These are phyloP conservation scores for Tulasnella sp. DNA, from an alignment of 768 basidiomycete genomes.

Conservation along the genomic window DNA sequence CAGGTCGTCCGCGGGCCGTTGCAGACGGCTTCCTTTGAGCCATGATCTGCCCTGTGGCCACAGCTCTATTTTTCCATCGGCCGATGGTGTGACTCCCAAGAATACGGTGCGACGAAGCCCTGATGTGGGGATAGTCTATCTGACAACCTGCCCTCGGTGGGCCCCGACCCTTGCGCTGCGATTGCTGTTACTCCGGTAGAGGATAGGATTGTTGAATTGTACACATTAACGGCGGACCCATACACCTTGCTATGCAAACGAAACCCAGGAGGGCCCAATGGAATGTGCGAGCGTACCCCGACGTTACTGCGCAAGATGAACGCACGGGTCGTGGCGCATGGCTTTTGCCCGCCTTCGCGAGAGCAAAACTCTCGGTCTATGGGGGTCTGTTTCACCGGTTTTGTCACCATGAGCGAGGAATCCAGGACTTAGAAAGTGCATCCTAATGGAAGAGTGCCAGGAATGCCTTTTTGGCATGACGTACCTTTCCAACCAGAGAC, in stretches of 20 bases:
- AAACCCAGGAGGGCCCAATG: not conserved
- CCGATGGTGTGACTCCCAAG: conserved; percentile 5
- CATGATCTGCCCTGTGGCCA: not conserved
- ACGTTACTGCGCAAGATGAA: conserved; percentile 11
- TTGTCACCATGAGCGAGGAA: not conserved
- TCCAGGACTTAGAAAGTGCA: not conserved
- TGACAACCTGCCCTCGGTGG: conserved; percentile 2
- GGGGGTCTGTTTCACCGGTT: not conserved
- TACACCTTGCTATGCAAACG: not conserved
- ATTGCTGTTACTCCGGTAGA: not conserved
- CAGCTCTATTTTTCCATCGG: conserved; percentile 12
- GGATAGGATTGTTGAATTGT: conserved; percentile 1
- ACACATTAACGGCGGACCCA: not conserved
- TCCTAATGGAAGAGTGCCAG: not conserved
- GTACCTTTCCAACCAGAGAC: not conserved
- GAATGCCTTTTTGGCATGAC: not conserved
- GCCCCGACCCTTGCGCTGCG: conserved; percentile 6
- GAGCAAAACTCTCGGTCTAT: not conserved
- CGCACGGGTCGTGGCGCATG: not conserved
- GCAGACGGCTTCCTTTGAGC: not conserved
- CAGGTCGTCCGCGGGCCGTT: not conserved
- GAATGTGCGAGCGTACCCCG: not conserved
- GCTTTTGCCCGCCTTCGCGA: not conserved
- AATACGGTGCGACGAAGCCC: conserved; percentile 4
- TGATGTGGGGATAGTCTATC: conserved; percentile 10